Conservation (phyloP, 1,139 yeast species). For the Citeromyces siamensis region DNA sequence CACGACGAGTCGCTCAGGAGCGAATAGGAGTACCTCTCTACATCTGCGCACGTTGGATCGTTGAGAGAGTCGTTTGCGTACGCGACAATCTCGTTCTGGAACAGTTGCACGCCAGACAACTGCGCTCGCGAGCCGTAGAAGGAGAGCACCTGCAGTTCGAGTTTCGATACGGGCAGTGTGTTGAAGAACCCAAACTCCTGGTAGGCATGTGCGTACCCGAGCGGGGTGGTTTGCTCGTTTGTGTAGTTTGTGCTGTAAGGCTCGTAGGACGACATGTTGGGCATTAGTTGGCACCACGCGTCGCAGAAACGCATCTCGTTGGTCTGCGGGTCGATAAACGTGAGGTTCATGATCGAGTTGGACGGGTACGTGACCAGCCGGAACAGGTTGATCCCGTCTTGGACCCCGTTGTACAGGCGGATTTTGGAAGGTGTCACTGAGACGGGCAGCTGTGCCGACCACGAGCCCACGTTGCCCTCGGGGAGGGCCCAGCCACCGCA, state of each 20-base stretch:
- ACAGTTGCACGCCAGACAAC: slow-evolving; percentile 63
- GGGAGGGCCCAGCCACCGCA: slow-evolving; percentile 51
- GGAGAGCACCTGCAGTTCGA: slow-evolving; percentile 56
- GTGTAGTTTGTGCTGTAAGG: not conserved
- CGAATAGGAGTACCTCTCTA: slow-evolving; percentile 21
- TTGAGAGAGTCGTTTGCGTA: slow-evolving; percentile 73
- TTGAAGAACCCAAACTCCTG: slow-evolving; percentile 82
- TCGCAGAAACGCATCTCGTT: slow-evolving; percentile 54
- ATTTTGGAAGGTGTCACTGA: slow-evolving; percentile 59
- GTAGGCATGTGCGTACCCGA: slow-evolving; percentile 34
- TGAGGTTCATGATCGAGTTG: slow-evolving; percentile 82
- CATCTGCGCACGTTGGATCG: slow-evolving; percentile 42
- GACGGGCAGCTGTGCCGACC: slow-evolving; percentile 53
- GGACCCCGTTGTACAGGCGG: slow-evolving; percentile 51
- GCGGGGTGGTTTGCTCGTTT: slow-evolving; percentile 7
- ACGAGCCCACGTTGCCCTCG: slow-evolving; percentile 37
- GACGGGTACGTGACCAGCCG: slow-evolving; percentile 71
- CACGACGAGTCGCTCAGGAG: slow-evolving; percentile 18
- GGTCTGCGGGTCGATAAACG: slow-evolving; percentile 67
- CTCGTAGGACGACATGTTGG: slow-evolving; percentile 7
- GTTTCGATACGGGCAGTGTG: slow-evolving; percentile 42
- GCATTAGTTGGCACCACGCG: slow-evolving; percentile 69
- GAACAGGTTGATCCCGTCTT: slow-evolving; percentile 48
- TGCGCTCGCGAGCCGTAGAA: slow-evolving; percentile 65
- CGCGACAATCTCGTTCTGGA: slow-evolving; percentile 45